These are phyloP conservation scores for Candida ortonii DNA, from an alignment of 805 yeast species.

Conservation along the genomic window DNA sequence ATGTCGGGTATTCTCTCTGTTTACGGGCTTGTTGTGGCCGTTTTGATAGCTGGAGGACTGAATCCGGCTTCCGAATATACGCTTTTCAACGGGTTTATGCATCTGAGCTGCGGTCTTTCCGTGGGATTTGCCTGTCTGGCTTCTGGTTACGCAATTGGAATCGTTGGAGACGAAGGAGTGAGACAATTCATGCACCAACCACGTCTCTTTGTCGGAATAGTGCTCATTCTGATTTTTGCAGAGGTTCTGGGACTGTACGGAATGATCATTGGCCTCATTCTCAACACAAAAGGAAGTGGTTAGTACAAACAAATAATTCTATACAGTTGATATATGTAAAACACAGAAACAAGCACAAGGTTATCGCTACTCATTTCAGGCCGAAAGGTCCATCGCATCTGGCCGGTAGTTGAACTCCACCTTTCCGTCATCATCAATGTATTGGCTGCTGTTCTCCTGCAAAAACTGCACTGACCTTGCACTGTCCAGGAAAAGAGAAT, in stretches of 20 bases:
- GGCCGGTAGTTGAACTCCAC: constrained; percentile 49
- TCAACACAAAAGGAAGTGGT: constrained; percentile 85
- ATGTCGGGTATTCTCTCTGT: constrained; percentile 98
- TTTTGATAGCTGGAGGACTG: constrained; percentile 87
- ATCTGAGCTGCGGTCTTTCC: constrained; percentile 89
- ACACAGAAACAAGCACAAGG: too few species aligned
- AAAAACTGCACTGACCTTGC: constrained; percentile 74
- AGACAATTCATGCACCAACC: constrained; percentile 98
- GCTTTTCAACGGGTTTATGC: constrained; percentile 96
- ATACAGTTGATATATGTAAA: too few species aligned
- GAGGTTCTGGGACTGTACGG: constrained; percentile 96
- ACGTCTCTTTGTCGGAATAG: constrained; percentile 95
- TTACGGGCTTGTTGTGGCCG: constrained; percentile 95
- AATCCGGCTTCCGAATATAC: constrained; percentile 78
- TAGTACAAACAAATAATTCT: constrained; percentile 5
- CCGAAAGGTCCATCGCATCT: constrained; percentile 37
- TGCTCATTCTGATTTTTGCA: constrained; percentile 94
- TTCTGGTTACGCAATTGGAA: constrained; percentile 97
- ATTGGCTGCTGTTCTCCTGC: constrained; percentile 47
- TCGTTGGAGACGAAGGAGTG: constrained; percentile 99
- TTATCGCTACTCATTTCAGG: too few species aligned
- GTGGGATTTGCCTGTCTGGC: constrained; percentile 97
- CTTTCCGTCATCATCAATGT: constrained; percentile 75
- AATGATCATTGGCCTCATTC: constrained; percentile 89
- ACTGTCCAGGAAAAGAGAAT: constrained; percentile 79